Evolutionary conservation across 2,329 filamentous ascomycete genomes (phyloP).

Genomic region (Nemania diffusa): DNA sequence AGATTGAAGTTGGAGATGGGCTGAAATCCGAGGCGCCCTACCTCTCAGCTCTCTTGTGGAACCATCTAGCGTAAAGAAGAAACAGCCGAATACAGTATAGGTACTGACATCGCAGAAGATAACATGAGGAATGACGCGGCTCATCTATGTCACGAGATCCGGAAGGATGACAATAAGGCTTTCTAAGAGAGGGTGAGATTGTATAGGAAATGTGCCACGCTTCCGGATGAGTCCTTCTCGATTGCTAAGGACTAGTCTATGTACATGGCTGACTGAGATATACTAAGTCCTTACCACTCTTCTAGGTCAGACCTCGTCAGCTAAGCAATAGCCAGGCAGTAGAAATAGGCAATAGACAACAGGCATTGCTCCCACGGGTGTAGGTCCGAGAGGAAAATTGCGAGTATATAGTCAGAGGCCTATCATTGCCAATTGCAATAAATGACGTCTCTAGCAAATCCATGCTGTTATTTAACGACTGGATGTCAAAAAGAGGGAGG

Average conservation of each 20-base stretch:
- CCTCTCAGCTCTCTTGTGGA: neutral
- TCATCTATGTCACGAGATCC: neutral
- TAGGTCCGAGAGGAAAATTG: neutral
- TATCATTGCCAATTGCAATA: too few relatives aligned
- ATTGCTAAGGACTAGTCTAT: neutral
- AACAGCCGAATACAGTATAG: neutral
- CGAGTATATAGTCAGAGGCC: too few relatives aligned
- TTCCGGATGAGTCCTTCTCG: neutral
- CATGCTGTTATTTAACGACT: neutral
- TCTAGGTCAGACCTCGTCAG: slow-evolving; percentile 4
- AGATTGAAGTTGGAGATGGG: neutral
- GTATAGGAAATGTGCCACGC: neutral
- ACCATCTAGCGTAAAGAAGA: neutral
- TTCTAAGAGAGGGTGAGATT: neutral
- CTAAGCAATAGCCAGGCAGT: neutral
- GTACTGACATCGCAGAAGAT: too few relatives aligned
- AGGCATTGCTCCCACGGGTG: neutral
- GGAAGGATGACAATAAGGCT: neutral
- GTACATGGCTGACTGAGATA: slow-evolving; percentile 1
- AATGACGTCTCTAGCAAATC: too few relatives aligned
- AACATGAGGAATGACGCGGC: slow-evolving; percentile 7
- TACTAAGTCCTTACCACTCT: neutral
- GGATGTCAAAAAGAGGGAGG: neutral
- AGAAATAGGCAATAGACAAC: neutral
- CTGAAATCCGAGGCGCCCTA: neutral